Evolutionary conservation across 148 eudicot species (phyloP).

Genomic region (Pharnaceum exiguum): DNA sequence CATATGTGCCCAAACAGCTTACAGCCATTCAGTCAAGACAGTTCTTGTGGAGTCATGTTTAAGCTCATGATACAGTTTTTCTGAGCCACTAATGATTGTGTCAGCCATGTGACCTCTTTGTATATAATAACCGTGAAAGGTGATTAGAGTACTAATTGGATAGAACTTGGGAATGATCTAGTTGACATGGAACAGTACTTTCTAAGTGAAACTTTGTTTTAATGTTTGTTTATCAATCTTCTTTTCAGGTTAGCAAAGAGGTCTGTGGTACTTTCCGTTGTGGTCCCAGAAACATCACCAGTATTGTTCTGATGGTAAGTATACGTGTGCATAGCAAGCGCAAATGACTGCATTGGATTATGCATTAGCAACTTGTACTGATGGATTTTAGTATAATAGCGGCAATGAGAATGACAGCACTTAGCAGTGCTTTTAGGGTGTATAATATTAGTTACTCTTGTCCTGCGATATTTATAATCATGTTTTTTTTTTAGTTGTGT

Average conservation of each 20-base stretch:
- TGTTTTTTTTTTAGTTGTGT: slow-evolving; percentile 3
- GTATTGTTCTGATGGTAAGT: slow-evolving; percentile 17
- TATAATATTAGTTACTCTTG: slow-evolving; percentile 17
- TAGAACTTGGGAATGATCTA: slow-evolving; percentile 2
- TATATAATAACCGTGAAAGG: not conserved
- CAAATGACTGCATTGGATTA: slow-evolving; percentile 10
- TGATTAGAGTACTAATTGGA: not conserved
- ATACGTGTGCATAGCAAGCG: slow-evolving; percentile 26
- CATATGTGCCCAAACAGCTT: no score
- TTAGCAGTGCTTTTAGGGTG: slow-evolving; percentile 13
- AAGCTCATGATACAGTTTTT: no score
- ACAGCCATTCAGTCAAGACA: no score
- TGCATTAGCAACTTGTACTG: not conserved
- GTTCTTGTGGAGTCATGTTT: no score
- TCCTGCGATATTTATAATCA: slow-evolving; percentile 9
- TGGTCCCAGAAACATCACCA: slow-evolving; percentile 14
- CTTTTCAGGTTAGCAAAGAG: slow-evolving; percentile 30
- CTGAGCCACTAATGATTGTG: not conserved
- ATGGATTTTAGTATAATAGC: not conserved
- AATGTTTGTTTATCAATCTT: slow-evolving; percentile 11
- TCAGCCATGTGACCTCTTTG: not conserved
- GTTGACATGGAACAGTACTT: not conserved
- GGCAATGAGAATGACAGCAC: slow-evolving; percentile 26
- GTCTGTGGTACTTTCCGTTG: slow-evolving; percentile 12
- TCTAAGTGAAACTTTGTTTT: not conserved